These are phyloP conservation scores for Blumeriella jaapii DNA, from an alignment of 2,329 filamentous ascomycete species.

Conservation along the genomic window DNA sequence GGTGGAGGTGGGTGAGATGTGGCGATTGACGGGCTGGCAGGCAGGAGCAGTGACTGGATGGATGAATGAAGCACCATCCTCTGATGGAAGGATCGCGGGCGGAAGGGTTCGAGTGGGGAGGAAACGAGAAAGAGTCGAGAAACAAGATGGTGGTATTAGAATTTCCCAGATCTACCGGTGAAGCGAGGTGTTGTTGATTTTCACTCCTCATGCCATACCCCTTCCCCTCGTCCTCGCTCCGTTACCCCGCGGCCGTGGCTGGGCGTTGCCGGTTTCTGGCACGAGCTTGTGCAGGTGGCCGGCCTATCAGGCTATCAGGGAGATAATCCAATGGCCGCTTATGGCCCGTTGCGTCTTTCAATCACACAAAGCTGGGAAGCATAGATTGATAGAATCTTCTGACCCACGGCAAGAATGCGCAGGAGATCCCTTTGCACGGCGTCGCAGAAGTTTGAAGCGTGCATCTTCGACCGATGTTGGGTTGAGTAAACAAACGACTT, in stretches of 20 bases:
- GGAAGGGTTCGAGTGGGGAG: background rate
- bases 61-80: background rate
- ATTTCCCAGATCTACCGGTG: background rate
- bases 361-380: too few species aligned
- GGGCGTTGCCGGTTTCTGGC: too few species aligned
- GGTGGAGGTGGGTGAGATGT: slow-evolving; percentile 1
- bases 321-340: too few species aligned
- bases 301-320: too few species aligned
- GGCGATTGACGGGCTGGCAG: background rate
- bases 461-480: too few species aligned
- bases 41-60: background rate
- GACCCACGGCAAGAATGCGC: too few species aligned
- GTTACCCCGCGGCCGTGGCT: slow-evolving; percentile 10
- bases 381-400: too few species aligned
- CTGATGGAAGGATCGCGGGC: background rate
- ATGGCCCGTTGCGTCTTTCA: too few species aligned
- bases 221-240: background rate
- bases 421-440: too few species aligned
- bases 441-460: too few species aligned
- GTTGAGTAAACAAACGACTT: too few species aligned
- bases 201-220: background rate
- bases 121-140: background rate
- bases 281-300: too few species aligned
- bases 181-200: background rate
- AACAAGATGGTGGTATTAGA: background rate